Conservation (phyloP, 192 early-diverging fungal species). For the Coemansia sp. region DNA sequence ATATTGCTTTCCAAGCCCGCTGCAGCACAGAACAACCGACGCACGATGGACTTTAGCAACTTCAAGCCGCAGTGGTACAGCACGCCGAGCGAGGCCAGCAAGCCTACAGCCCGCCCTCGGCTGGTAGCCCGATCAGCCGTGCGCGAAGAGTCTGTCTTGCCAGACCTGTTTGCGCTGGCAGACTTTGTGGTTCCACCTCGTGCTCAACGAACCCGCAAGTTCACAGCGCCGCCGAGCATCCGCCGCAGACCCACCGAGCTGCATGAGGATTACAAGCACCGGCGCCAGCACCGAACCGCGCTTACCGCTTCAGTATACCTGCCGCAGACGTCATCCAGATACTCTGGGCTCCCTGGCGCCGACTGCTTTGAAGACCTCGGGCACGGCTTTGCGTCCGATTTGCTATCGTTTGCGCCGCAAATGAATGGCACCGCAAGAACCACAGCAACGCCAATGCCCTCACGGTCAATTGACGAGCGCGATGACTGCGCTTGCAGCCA, state of each 20-base stretch:
- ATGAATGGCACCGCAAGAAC: not conserved
- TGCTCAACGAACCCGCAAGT: not conserved
- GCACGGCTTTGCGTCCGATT: not conserved
- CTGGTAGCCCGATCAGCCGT: conserved; percentile 42
- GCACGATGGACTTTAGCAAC: not conserved
- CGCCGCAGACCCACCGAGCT: conserved; percentile 3
- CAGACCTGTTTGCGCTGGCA: conserved; percentile 39
- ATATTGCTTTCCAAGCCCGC: conserved; percentile 26
- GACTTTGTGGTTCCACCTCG: conserved; percentile 18
- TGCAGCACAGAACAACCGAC: not conserved
- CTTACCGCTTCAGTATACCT: conserved; percentile 7
- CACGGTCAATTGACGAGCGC: not conserved
- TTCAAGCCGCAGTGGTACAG: not conserved
- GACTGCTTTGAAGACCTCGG: not conserved
- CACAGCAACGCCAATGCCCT: not conserved
- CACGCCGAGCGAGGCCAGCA: not conserved
- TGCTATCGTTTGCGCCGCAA: not conserved
- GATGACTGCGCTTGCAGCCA: not conserved
- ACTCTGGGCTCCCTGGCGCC: not conserved
- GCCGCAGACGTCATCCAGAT: conserved; percentile 1
- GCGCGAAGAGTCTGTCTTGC: conserved; percentile 35
- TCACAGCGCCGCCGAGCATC: not conserved
- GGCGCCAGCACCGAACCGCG: not conserved
- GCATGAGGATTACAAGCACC: not conserved
- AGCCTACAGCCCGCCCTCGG: conserved; percentile 1